phyloP scores from a whole-genome alignment of 2,329 filamentous ascomycete genomes.

The Nothomitra cinnamomea region DNA sequence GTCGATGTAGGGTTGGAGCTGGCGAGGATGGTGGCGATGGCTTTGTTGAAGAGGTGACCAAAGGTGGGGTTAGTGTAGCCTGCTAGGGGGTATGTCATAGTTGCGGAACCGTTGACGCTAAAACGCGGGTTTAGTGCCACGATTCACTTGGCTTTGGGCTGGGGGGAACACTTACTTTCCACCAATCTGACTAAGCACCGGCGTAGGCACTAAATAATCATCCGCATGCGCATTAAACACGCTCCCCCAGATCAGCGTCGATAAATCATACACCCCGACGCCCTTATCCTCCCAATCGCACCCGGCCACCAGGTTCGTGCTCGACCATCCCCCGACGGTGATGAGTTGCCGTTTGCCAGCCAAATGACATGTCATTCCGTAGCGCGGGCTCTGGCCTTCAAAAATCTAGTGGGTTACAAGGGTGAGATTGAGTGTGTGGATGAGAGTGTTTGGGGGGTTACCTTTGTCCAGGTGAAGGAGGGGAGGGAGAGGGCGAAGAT shows the following conservation, averaged over 20 bases:
- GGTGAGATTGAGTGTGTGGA: not conserved
- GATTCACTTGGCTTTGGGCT: not conserved
- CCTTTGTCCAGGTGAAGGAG: slow-evolving; percentile 27
- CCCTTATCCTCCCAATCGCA: slow-evolving; percentile 20
- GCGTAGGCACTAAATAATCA: slow-evolving; percentile 15
- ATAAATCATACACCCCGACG: slow-evolving; percentile 20
- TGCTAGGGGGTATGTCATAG: not conserved
- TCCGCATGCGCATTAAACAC: slow-evolving; percentile 15
- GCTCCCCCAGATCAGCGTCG: slow-evolving; percentile 17
- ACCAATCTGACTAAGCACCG: slow-evolving; percentile 15
- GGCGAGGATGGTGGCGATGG: not conserved
- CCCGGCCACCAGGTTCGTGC: slow-evolving; percentile 10
- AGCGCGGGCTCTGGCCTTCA: slow-evolving; percentile 21
- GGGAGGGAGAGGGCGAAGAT: slow-evolving; percentile 29
- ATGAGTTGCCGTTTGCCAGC: slow-evolving; percentile 24
- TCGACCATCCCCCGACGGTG: slow-evolving; percentile 21
- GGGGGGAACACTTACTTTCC: slow-evolving; percentile 10
- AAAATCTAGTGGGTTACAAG: slow-evolving; percentile 14
- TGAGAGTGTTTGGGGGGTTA: not conserved
- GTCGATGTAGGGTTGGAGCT: too few relatives aligned
- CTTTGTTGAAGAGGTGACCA: not conserved
- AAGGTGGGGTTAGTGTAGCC: not conserved
- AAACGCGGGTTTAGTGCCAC: too few relatives aligned
- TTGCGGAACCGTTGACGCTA: not conserved
- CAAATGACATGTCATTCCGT: slow-evolving; percentile 26